Conservation (phyloP, 805 yeast genomes). For the Grigorovia yakushimaensis region DNA sequence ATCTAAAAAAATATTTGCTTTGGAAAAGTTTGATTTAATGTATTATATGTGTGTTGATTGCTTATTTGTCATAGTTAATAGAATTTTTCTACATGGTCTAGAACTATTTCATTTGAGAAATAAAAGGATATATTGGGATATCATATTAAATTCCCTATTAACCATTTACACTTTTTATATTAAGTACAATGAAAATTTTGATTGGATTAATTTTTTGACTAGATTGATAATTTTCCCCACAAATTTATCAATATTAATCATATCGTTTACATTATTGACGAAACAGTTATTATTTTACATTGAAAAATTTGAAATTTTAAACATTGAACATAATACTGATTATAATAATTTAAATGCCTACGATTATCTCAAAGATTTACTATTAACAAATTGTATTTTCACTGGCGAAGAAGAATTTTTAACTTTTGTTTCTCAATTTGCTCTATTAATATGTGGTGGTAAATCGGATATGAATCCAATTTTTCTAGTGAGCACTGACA, state of each 20-base stretch:
- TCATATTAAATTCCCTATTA: slow-evolving; percentile 31
- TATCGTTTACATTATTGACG: background rate
- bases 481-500: background rate
- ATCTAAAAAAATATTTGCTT: background rate
- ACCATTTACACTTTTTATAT: background rate
- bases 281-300: background rate
- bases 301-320: too few relatives aligned
- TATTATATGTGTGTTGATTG: slow-evolving; percentile 20
- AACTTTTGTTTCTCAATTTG: slow-evolving; percentile 13
- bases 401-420: slow-evolving; percentile 26
- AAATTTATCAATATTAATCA: background rate
- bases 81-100: slow-evolving; percentile 52
- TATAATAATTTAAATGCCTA: background rate
- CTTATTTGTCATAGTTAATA: slow-evolving; percentile 48
- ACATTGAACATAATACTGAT: background rate
- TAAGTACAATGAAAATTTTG: background rate
- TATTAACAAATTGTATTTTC: slow-evolving; percentile 5
- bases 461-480: slow-evolving; percentile 4
- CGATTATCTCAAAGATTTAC: background rate
- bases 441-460: slow-evolving; percentile 19
- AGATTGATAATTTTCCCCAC: background rate
- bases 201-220: background rate
- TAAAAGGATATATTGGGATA: slow-evolving; percentile 54
- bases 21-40: background rate
- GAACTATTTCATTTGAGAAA: slow-evolving; percentile 44